Conservation (phyloP, 768 basidiomycete species). For the Stropharia rugosoannulata region DNA sequence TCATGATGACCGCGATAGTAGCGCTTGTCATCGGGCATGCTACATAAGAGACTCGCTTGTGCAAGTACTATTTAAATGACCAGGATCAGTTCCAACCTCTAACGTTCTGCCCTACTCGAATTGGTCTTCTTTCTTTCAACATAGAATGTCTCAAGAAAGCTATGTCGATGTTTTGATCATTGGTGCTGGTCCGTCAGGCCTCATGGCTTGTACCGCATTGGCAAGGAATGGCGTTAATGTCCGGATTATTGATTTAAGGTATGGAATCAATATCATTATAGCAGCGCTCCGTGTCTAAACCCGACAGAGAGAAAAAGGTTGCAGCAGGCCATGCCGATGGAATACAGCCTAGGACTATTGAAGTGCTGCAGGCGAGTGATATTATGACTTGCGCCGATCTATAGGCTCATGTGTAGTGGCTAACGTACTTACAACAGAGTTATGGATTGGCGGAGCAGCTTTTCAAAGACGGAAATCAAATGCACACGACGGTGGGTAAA, state of each 20-base stretch:
- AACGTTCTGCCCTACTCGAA: too few species aligned
- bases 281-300: background rate
- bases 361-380: conserved; percentile 48
- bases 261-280: background rate
- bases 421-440: conserved; percentile 42
- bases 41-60: too few species aligned
- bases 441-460: conserved; percentile 73
- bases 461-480: conserved; percentile 61
- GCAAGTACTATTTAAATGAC: too few species aligned
- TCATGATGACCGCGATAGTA: too few species aligned
- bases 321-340: conserved; percentile 60
- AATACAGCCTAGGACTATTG: conserved; percentile 53
- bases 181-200: conserved; percentile 59
- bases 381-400: background rate
- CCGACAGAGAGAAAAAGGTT: conserved; percentile 43
- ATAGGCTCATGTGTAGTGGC: background rate
- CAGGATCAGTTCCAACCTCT: too few species aligned
- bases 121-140: too few species aligned
- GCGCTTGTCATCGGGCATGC: too few species aligned
- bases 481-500: conserved; percentile 63
- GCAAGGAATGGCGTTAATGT: conserved; percentile 56
- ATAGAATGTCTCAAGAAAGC: conserved; percentile 7
- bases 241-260: conserved; percentile 61
- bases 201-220: conserved; percentile 71
- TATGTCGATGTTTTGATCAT: conserved; percentile 59